Evolutionary conservation across 2,329 filamentous ascomycete species (phyloP), one percentile per base, ranked within the genome.

Genomic region (Escovopsis sp.): DNA sequence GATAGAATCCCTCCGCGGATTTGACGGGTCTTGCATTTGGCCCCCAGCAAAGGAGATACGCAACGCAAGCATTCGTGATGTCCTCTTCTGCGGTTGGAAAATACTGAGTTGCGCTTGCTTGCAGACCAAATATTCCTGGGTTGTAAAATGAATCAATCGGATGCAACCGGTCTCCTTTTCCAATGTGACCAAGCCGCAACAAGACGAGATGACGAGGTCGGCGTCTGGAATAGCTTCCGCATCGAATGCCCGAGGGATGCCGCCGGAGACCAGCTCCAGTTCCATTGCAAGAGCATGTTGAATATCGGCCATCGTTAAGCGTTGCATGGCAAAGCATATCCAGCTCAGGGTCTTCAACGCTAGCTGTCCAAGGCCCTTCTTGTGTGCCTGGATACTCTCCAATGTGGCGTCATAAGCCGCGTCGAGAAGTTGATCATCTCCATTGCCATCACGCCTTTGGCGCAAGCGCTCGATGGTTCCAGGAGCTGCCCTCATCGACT

Each of bases 101-200:
- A 12, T 18, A 35, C 9, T 11, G 8, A n/a, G n/a, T n/a, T n/a
- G 15, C 15, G 2, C 15, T 6, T 38, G 9, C 15, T 26, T 19
- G 12, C 12, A 2, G n/a, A 61, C 51, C 32, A 69, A 58, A 47
- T 64, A 70, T 36, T 67, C 58, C 37, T 67, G 59, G 1, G 63
- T 55, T 0, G 66, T 68, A 45, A 66, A 63, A 45, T 69, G 64
- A 5, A 66, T 62, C 0, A 68, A 46, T 4, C 61, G 55, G 9
- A 67, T 52, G 26, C 60, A 50, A 18, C 51, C 35, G 38, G 53
- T 67, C 36, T 60, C 48, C 39, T 58, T 42, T 36, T 68, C 60
- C 12, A 65, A 30, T 1, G 54, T 61, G 6, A 68, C 58, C 10
- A 70, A 41, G 1, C 65, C 65, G 28, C 56, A 58, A 45, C 63